These are phyloP conservation scores for Monosporozyma siamensis DNA, from an alignment of 805 yeast species.

Conservation along the genomic window DNA sequence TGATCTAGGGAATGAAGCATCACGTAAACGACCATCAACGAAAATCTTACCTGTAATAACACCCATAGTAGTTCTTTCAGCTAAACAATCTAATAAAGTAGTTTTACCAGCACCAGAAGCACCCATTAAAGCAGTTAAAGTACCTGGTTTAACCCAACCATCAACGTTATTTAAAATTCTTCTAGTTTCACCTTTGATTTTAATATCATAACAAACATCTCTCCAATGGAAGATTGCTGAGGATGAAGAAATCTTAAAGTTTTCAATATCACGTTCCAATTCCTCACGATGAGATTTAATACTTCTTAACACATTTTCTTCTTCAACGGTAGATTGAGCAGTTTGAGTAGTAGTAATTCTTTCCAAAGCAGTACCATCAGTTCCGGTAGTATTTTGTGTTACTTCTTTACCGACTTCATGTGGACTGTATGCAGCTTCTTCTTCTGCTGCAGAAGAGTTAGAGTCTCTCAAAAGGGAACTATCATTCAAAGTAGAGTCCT, in stretches of 20 bases:
- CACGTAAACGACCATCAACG: slow-evolving; percentile 55
- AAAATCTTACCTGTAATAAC: slow-evolving; percentile 57
- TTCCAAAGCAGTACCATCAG: slow-evolving; percentile 4
- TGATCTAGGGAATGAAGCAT: slow-evolving; percentile 48
- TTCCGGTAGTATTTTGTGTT: neutral
- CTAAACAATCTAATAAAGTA: slow-evolving; percentile 59
- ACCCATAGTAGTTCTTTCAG: slow-evolving; percentile 62
- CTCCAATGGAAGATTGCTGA: slow-evolving; percentile 67
- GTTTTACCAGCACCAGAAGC: slow-evolving; percentile 83
- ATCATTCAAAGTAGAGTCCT: slow-evolving; percentile 13
- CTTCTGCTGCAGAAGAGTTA: slow-evolving; percentile 3
- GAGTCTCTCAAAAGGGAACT: slow-evolving; percentile 21
- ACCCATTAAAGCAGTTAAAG: slow-evolving; percentile 70
- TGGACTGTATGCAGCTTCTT: slow-evolving; percentile 8
- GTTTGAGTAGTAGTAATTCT: neutral
- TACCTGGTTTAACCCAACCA: slow-evolving; percentile 80
- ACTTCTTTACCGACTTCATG: neutral
- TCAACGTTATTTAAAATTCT: slow-evolving; percentile 55
- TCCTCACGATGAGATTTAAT: slow-evolving; percentile 8
- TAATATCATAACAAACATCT: slow-evolving; percentile 61
- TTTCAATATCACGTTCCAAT: slow-evolving; percentile 8
- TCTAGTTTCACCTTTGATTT: slow-evolving; percentile 51
- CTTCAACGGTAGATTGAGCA: neutral
- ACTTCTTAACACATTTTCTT: neutral
- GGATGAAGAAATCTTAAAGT: slow-evolving; percentile 26